phyloP scores from a whole-genome alignment of 305 asterid genomes.

The Solanum hybrid region DNA sequence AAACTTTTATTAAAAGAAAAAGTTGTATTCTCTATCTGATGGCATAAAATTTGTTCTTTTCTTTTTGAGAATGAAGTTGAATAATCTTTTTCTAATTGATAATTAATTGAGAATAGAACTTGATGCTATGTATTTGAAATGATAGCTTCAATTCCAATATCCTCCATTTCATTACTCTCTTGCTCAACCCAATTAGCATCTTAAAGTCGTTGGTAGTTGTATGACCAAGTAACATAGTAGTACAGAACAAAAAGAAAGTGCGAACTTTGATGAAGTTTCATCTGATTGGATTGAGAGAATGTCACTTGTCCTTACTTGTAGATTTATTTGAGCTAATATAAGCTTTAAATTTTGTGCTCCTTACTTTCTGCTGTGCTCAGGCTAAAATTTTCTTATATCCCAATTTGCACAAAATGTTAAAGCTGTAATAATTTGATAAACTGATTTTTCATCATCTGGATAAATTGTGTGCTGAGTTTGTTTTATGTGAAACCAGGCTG shows the following conservation, averaged over 20 bases:
- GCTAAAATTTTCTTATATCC: neutral
- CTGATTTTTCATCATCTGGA: neutral
- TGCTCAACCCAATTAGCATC: neutral
- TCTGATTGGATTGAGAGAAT: neutral
- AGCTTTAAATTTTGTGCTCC: neutral
- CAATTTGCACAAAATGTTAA: neutral
- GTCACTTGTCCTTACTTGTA: neutral
- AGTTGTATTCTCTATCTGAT: neutral
- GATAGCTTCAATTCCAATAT: neutral
- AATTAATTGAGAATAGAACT: neutral
- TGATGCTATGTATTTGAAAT: neutral
- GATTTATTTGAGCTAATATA: neutral
- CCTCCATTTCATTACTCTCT: neutral
- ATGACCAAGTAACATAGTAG: neutral
- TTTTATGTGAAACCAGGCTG: conserved; percentile 42
- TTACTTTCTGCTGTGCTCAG: neutral
- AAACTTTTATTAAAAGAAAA: neutral
- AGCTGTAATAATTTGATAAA: neutral
- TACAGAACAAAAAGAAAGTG: neutral
- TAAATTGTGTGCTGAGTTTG: conserved; percentile 15
- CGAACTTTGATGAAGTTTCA: neutral
- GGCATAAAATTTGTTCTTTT: neutral
- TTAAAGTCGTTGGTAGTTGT: neutral
- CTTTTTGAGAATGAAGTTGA: neutral
- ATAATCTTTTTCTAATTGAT: neutral